Evolutionary conservation across 495 filamentous ascomycete genomes (phyloP), one percentile per base, ranked within the genome.

Genomic region (Trypethelium eluteriae): DNA sequence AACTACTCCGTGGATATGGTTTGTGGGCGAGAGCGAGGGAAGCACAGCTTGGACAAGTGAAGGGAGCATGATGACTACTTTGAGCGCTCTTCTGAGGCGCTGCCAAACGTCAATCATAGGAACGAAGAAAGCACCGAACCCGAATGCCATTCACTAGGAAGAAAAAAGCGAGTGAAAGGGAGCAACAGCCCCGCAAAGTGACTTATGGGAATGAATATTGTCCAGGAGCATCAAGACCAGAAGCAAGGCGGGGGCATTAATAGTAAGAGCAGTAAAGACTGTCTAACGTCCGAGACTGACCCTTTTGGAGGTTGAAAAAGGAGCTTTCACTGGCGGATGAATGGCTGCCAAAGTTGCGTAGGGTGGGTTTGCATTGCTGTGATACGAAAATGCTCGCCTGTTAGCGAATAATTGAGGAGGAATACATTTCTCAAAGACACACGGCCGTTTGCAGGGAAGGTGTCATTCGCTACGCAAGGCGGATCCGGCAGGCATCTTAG

Each of bases 91-190:
- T 25, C 83, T 74, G 46, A 84, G 74, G 69, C 82, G 80, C 56
- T 81, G 77, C 74, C 85, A 85, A 62, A 85, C 74, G 69, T 83
- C 79, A 74, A 82, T 79, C 77, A 82, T 76, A 72, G 63, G 70
- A 72, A 65, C 62, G 38, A 66, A 38, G 66, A 70, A 65, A 36
- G 44, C 38, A 46, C 35, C 38, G 41, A 65, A 53, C 25, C 49
- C 50, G 38, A 50, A 34, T 9, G 39, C 63, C 49, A 38, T 65
- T 49, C 41, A 65, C 49, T 25, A 1, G 53, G 63, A 18, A 65
- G 53, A 44, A 18, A 11, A 53, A 38, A 65, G 63, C 44, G 41
- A 65, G 63, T 53, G 46, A 53, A 49, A 53, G 3, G 63, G 53
- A 7, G 32, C 25, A 59, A 59, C 25, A 59, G 32, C 53, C 53